Percentiles rank a stretch among this genome's conserved stretches.
Conservation (phyloP, 345 rosid species). For the Euphorbia lathyris region DNA sequence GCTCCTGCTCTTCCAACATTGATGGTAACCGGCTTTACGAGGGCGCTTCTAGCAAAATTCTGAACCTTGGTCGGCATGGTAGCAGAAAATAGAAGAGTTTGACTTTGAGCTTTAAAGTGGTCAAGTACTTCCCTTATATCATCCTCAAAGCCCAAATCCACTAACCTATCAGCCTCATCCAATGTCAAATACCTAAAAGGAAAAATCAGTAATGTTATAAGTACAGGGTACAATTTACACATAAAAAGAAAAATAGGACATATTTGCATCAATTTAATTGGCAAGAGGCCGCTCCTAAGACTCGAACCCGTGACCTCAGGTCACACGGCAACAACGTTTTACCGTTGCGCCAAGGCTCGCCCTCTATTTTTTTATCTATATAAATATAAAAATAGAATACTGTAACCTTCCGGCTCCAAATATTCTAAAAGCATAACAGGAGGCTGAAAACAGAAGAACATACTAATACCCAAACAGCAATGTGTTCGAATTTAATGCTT, state of each 20-base stretch:
- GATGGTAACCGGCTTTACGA: conserved; percentile 79
- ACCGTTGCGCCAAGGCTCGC: too few relatives aligned
- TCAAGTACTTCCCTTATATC: conserved; percentile 94
- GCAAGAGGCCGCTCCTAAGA: too few relatives aligned
- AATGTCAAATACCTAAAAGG: conserved; percentile 77
- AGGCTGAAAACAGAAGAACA: not conserved
- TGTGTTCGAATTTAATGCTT: too few relatives aligned
- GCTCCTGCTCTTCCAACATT: conserved; percentile 97
- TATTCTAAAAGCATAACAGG: not conserved
- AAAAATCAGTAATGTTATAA: conserved; percentile 15
- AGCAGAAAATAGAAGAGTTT: conserved; percentile 86
- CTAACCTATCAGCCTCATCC: conserved; percentile 94
- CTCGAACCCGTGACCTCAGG: too few relatives aligned
- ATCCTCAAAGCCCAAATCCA: conserved; percentile 95
- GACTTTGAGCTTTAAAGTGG: conserved; percentile 88
- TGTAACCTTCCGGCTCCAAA: not conserved
- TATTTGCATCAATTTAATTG: conserved; percentile 2
- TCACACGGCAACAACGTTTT: too few relatives aligned
- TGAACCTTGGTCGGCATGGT: conserved; percentile 96
- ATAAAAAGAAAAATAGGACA: not conserved
- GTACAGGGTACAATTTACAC: not conserved
- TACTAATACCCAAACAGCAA: too few relatives aligned
- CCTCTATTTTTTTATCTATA: not conserved
- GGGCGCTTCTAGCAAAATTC: conserved; percentile 81
- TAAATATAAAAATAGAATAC: not conserved